Evolutionary conservation across 768 basidiomycete genomes (phyloP), one percentile per base, ranked within the genome.

Genomic region (Phanerochaete carnosa): DNA sequence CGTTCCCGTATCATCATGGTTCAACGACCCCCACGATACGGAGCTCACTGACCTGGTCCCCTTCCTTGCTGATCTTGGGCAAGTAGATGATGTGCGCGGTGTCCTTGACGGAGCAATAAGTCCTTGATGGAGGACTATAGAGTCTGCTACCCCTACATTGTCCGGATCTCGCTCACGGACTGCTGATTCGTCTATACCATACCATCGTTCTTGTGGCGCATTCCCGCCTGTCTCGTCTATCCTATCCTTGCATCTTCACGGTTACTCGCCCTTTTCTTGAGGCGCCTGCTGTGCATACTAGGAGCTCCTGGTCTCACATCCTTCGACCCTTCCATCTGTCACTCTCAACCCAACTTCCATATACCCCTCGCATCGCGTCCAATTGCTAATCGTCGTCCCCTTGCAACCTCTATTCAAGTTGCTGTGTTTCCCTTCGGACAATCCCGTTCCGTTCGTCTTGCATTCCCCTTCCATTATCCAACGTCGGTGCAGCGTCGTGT

Each of bases 1-100:
- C 39, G 96, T 98, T 4, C 97, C 97, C 13, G 95, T 99, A 62
- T 98, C 96, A 45, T 95, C 93, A 59, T 99, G 97, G 97, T 99
- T 99, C 80, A 98, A 98, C 74, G 95, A 95, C 75, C 95, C 95
- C 11, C 96, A 98, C 69, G 96, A 98, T 72, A 96, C 95, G 50
- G 96, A 98, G 73, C 82, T 99, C 64, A 97, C 93, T 43, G 96
- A 98, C 75, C 79, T 98, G 55, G 88, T 95, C 58, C 94, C 95
- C 29, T 98, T 99, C 83, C 82, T 99, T 63, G 78, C 91, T 35
- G 97, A 99, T 75, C 81, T 99, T 35, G 83, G 78, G 33, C 79
- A 81, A 26, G 94, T 95, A 33, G 88, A 88, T 59, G 97, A 99
- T 73, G 91, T 98, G 50, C 83, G 97, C 60, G 95, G 70, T 25